Conservation (phyloP, 2,329 filamentous ascomycete species). For the Cladosporium colombiae region DNA sequence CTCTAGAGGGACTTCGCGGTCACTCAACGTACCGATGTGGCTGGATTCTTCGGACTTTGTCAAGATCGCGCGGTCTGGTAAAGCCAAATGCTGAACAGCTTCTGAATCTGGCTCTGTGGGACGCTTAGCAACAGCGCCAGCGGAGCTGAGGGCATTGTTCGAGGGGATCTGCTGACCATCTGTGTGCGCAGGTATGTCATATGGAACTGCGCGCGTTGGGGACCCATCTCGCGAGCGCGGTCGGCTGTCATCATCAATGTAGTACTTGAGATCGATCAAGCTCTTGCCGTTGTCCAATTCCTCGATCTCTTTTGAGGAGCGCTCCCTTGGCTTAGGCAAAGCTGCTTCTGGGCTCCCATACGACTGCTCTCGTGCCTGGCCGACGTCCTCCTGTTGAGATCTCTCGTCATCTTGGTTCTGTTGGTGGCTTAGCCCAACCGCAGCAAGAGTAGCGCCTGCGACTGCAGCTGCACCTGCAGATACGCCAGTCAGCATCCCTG, state of each 20-base stretch:
- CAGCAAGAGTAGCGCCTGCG: neutral
- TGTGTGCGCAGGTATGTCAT: neutral
- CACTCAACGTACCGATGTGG: neutral
- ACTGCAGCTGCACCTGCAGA: slow-evolving; percentile 13
- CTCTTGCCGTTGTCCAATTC: slow-evolving; percentile 27
- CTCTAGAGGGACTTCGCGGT: neutral
- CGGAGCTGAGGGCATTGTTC: neutral
- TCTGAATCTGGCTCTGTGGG: neutral
- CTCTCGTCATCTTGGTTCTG: neutral
- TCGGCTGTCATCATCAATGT: slow-evolving; percentile 16
- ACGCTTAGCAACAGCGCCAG: neutral
- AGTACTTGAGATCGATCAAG: slow-evolving; percentile 26
- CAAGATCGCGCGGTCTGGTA: neutral
- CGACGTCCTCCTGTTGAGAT: neutral
- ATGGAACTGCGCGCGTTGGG: neutral
- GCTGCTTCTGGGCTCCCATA: no score
- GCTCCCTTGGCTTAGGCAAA: neutral
- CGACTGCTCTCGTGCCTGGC: neutral
- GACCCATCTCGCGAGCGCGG: neutral
- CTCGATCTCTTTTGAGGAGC: slow-evolving; percentile 8
- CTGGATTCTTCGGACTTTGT: neutral
- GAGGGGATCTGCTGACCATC: neutral
- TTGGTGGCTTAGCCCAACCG: neutral
- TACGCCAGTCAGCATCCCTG: neutral
- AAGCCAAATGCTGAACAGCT: neutral